Conservation (phyloP, 352 stramenopile genomes). For the Phytopythium mirpurense region DNA sequence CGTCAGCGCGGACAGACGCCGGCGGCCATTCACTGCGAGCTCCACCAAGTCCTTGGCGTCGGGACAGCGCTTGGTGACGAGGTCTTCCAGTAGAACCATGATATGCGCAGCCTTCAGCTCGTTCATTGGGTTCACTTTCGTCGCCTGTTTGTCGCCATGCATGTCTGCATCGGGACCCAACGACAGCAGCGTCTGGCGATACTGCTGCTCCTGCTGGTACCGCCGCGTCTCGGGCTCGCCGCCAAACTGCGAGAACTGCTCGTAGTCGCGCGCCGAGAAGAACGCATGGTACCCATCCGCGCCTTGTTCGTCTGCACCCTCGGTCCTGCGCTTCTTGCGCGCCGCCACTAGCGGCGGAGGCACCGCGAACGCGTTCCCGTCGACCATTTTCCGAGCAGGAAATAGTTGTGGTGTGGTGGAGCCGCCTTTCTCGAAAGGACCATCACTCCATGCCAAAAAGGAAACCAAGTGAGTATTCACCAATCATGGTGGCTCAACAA, state of each 20-base stretch:
- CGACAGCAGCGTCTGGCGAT: slow-evolving; percentile 17
- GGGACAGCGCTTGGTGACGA: slow-evolving; percentile 14
- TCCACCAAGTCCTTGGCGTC: slow-evolving; percentile 10
- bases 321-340: slow-evolving; percentile 46
- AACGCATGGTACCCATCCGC: slow-evolving; percentile 13
- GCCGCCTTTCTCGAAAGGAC: neutral
- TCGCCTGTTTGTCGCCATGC: neutral
- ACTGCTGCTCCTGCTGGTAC: slow-evolving; percentile 24
- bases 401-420: neutral
- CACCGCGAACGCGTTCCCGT: slow-evolving; percentile 34
- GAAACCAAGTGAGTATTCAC: neutral
- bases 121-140: neutral
- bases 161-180: neutral
- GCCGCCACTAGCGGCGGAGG: slow-evolving; percentile 33
- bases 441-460: neutral
- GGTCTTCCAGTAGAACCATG: slow-evolving; percentile 25
- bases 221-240: slow-evolving; percentile 15
- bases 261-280: slow-evolving; percentile 34
- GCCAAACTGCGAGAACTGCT: slow-evolving; percentile 23
- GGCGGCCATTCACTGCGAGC: slow-evolving; percentile 24
- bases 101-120: slow-evolving; percentile 23
- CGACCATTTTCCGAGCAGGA: neutral
- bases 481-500: neutral
- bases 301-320: neutral
- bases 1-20: slow-evolving; percentile 41